Evolutionary conservation across 345 rosid genomes (phyloP).

Genomic region (Excoecaria cochinchinensis): DNA sequence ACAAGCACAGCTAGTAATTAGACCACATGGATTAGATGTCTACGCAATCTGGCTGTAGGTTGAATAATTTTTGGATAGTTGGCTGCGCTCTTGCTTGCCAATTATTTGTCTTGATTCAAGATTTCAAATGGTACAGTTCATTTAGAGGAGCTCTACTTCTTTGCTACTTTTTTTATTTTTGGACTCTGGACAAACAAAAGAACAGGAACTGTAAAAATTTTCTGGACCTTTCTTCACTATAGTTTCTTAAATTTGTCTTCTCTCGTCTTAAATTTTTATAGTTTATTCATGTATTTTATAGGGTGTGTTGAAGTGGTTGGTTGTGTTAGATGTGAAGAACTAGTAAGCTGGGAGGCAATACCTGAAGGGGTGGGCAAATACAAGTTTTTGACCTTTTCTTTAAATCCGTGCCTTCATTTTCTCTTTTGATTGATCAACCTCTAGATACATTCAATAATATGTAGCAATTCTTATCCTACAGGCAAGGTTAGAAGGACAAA

Average conservation of each 20-base stretch:
- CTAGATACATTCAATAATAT: neutral
- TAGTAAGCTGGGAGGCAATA: slow-evolving; percentile 36
- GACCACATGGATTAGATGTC: neutral
- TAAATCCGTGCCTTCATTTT: neutral
- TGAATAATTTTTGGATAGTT: neutral
- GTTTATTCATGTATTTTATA: neutral
- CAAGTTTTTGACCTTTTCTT: neutral
- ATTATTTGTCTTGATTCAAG: neutral
- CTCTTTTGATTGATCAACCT: neutral
- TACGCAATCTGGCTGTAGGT: neutral
- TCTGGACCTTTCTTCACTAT: neutral
- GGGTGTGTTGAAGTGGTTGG: slow-evolving; percentile 42
- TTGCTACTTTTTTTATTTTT: neutral
- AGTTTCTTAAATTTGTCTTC: neutral
- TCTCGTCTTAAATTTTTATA: neutral
- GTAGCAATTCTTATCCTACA: slow-evolving; percentile 22
- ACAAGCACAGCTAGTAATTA: neutral
- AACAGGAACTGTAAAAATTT: neutral
- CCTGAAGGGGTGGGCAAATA: slow-evolving; percentile 30
- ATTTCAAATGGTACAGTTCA: neutral
- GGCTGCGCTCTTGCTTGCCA: neutral
- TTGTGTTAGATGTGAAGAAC: slow-evolving; percentile 34
- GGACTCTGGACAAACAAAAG: neutral
- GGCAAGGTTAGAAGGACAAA: slow-evolving; percentile 91
- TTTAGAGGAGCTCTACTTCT: neutral